Evolutionary conservation across 371 early-diverging fungal species (phyloP).

Genomic region (Rhizomucor pusillus): DNA sequence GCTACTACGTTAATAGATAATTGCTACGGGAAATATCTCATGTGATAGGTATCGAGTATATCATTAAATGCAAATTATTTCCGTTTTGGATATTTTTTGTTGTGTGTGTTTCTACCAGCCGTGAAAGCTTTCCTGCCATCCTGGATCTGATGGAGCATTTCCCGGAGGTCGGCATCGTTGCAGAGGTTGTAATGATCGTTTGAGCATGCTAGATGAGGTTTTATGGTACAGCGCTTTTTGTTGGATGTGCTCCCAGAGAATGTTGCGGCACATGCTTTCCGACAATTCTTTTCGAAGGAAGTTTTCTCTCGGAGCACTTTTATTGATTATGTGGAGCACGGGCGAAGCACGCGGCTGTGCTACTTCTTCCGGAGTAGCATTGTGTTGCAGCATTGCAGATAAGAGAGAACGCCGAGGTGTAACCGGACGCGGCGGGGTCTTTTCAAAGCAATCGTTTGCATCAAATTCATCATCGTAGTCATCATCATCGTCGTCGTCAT

Average conservation of each 20-base stretch:
- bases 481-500: constrained; percentile 15
- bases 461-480: constrained; percentile 13
- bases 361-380: constrained; percentile 2
- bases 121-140: constrained; percentile 27
- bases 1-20: too few species aligned
- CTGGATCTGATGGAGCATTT: constrained; percentile 17
- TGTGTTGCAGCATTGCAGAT: constrained; percentile 13
- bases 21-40: too few species aligned
- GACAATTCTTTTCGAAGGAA: constrained; percentile 20
- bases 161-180: constrained; percentile 1
- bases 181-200: constrained; percentile 4
- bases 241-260: constrained; percentile 28
- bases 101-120: constrained; percentile 18
- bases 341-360: neutral
- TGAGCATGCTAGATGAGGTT: neutral
- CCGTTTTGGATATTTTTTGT: too few species aligned
- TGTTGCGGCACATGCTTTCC: constrained; percentile 23
- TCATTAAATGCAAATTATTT: too few species aligned
- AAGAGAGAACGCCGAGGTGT: constrained; percentile 16
- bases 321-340: too few species aligned
- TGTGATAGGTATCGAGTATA: too few species aligned
- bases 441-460: constrained; percentile 12
- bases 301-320: constrained; percentile 9
- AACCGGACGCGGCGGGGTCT: constrained; percentile 15
- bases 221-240: constrained; percentile 19